Evolutionary conservation across 2,329 filamentous ascomycete species (phyloP).

Genomic region (Blumeria graminis): DNA sequence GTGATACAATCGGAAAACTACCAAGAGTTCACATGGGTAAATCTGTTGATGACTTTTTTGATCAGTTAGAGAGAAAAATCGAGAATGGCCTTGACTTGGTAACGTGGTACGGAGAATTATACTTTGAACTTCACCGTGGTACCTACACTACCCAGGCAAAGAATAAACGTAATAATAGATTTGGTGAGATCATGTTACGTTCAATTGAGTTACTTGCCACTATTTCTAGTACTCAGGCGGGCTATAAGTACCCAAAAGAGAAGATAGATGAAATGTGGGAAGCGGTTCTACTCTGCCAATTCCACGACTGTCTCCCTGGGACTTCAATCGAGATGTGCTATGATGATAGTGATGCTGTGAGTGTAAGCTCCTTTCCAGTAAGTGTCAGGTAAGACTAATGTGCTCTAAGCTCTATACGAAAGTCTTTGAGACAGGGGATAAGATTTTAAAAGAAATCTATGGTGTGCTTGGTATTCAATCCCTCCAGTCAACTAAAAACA

Average conservation of each 20-base stretch:
- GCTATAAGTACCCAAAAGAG: slow-evolving; percentile 78
- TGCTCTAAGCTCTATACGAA: slow-evolving; percentile 46
- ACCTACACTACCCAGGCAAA: slow-evolving; percentile 96
- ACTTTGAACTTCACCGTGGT: slow-evolving; percentile 90
- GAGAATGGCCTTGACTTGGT: slow-evolving; percentile 38
- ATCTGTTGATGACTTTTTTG: slow-evolving; percentile 88
- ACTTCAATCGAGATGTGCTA: slow-evolving; percentile 97
- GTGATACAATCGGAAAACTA: slow-evolving; percentile 60
- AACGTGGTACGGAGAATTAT: slow-evolving; percentile 95
- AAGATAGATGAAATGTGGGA: slow-evolving; percentile 97
- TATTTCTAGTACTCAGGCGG: slow-evolving; percentile 46
- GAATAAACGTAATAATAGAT: slow-evolving; percentile 87
- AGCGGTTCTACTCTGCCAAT: slow-evolving; percentile 71
- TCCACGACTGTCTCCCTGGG: slow-evolving; percentile 90
- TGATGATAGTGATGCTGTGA: slow-evolving; percentile 66
- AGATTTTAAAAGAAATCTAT: slow-evolving; percentile 45
- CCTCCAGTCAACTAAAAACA: slow-evolving; percentile 18
- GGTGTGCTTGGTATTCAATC: slow-evolving; percentile 37
- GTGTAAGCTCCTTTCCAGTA: slow-evolving; percentile 4
- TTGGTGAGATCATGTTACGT: slow-evolving; percentile 60
- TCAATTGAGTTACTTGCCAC: slow-evolving; percentile 78
- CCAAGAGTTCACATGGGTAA: slow-evolving; percentile 74
- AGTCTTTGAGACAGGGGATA: slow-evolving; percentile 54
- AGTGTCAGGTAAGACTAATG: slow-evolving; percentile 2
- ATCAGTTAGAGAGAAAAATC: slow-evolving; percentile 56